Conservation (phyloP, 192 early-diverging fungal species). For the Podochytrium sp. region DNA sequence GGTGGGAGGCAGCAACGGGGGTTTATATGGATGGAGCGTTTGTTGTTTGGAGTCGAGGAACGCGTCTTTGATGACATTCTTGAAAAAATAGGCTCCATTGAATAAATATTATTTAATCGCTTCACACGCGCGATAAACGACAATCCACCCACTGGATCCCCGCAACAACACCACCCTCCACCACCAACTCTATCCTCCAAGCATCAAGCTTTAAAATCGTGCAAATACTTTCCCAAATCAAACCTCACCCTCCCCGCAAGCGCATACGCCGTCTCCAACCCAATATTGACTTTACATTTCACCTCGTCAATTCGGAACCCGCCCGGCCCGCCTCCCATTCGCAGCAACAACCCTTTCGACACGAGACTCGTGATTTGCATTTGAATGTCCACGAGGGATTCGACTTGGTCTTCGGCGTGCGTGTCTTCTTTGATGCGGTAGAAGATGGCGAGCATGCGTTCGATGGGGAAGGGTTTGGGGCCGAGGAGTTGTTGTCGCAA, state of each 20-base stretch:
- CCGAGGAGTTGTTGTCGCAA: slow-evolving; percentile 86
- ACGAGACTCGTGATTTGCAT: slow-evolving; percentile 83
- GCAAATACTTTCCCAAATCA: slow-evolving; percentile 77
- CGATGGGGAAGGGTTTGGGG: slow-evolving; percentile 91
- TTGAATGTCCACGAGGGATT: slow-evolving; percentile 77
- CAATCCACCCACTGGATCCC: background rate
- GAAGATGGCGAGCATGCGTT: slow-evolving; percentile 97
- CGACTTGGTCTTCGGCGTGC: slow-evolving; percentile 44
- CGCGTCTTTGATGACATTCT: too few relatives aligned
- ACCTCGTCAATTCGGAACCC: slow-evolving; percentile 82
- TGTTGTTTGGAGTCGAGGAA: too few relatives aligned
- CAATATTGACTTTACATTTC: slow-evolving; percentile 85
- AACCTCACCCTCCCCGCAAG: slow-evolving; percentile 81
- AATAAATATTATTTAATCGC: too few relatives aligned
- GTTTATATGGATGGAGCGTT: too few relatives aligned
- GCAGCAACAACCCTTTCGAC: slow-evolving; percentile 75
- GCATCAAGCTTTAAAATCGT: slow-evolving; percentile 37
- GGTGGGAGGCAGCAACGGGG: too few relatives aligned
- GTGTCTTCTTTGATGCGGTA: slow-evolving; percentile 67
- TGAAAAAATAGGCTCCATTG: too few relatives aligned
- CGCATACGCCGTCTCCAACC: slow-evolving; percentile 61
- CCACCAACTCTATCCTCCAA: background rate
- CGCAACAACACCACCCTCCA: background rate
- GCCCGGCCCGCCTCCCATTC: slow-evolving; percentile 60
- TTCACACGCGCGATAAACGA: background rate